A percentile compares a stretch with the other conserved stretches of the same genome.
These are phyloP conservation scores for Amesomyces nigricolor DNA, from an alignment of 2,329 filamentous ascomycete genomes.

Conservation along the genomic window DNA sequence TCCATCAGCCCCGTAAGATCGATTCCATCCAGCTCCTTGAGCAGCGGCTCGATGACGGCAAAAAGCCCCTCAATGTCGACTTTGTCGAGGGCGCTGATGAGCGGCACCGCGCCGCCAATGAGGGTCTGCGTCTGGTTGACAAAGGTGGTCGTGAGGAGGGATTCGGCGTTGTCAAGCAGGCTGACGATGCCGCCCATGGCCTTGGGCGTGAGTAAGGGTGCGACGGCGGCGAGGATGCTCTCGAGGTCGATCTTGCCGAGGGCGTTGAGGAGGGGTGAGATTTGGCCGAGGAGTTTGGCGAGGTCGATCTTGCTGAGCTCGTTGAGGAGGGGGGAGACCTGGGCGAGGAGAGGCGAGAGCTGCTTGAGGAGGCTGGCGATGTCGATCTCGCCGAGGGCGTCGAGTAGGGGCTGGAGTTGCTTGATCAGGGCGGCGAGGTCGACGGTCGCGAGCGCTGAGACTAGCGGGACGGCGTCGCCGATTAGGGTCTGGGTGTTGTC, in stretches of 20 bases:
- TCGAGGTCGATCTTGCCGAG: slow-evolving; percentile 31
- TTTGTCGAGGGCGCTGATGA: slow-evolving; percentile 32
- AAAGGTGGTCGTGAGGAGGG: slow-evolving; percentile 32
- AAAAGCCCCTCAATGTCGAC: slow-evolving; percentile 36
- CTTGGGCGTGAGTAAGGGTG: slow-evolving; percentile 28
- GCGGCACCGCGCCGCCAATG: slow-evolving; percentile 34
- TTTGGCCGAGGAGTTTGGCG: slow-evolving; percentile 21
- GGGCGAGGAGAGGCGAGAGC: slow-evolving; percentile 5
- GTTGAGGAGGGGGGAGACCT: slow-evolving; percentile 4
- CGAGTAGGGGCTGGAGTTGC: slow-evolving; percentile 7
- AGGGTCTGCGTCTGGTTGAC: slow-evolving; percentile 39
- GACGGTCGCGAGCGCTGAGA: neutral
- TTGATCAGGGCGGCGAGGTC: slow-evolving; percentile 3
- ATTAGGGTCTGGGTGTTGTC: neutral
- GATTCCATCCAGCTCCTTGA: slow-evolving; percentile 10
- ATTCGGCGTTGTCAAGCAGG: slow-evolving; percentile 30
- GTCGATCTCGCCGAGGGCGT: slow-evolving; percentile 10
- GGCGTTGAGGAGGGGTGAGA: slow-evolving; percentile 26
- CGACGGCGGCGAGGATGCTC: slow-evolving; percentile 27
- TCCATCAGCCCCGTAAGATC: slow-evolving; percentile 13
- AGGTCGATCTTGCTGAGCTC: slow-evolving; percentile 11
- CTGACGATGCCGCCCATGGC: slow-evolving; percentile 31
- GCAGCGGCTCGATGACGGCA: slow-evolving; percentile 5
- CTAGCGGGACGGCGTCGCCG: neutral
- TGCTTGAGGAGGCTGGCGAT: slow-evolving; percentile 2